Evolutionary conservation across 805 yeast genomes (phyloP), one percentile per base, ranked within the genome.

Genomic region (Pichia cephalocereana): DNA sequence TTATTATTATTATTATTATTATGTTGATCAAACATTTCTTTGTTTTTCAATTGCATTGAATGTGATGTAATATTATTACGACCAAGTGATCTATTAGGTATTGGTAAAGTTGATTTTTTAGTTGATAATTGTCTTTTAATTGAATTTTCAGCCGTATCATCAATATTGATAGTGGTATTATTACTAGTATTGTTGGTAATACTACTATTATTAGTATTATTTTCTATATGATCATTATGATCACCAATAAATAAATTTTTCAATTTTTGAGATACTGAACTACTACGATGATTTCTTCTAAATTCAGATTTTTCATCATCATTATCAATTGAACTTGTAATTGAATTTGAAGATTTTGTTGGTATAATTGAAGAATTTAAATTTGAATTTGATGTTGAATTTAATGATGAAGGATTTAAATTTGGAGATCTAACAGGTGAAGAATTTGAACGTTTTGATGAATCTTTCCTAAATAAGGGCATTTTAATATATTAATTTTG

Each of bases 221-320:
- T 23, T 19, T 37, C 26, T 12, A 19, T 30, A 23, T 23, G 28
- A 11, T 12, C 36, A 19, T 26, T 23, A 15, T 34, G 37, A 34
- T 34, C 37, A 38, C 30, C 46, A 39, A 30, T 30, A 40, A 65
- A 65, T 10, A 65, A 43, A 44, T 51, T 60, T 51, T 63, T 64
- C 39, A 65, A 61, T 46, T 60, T 57, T 37, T 58, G 61, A 12
- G 66, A 56, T 48, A 65, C 56, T 5, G 69, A 64, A 39, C 65
- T 55, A 23, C 57, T 50, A 39, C 68, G 48, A 23, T 46, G 46
- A 30, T 30, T 30, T 30, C 32, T 10, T 30, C 32, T 30, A 30
- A 11, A 12, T 11, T 30, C 32, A 30, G 32, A 30, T 30, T 23
- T 23, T 23, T 30, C 32, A 30, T 12, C 14, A 31, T 48, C 40